Conservation (phyloP, 192 early-diverging fungal genomes). For the Backusella parvicylindrica region DNA sequence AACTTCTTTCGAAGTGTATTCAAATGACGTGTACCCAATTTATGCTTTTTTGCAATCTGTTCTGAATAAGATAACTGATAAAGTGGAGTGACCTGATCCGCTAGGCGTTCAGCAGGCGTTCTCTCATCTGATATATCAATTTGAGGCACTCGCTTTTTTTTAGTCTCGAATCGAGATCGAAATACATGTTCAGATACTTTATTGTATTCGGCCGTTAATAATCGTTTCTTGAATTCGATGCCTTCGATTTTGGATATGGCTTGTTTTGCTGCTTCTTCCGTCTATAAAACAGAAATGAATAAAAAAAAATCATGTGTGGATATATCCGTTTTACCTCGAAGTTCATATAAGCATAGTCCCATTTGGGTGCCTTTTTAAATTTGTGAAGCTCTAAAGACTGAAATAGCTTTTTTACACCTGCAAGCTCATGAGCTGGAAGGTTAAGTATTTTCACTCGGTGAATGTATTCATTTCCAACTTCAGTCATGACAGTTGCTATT, state of each 20-base stretch:
- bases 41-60: constrained; percentile 52
- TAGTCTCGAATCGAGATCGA: not conserved
- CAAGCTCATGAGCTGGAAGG: constrained; percentile 2
- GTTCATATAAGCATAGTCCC: constrained; percentile 19
- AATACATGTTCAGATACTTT: constrained; percentile 11
- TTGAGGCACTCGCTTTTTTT: not conserved
- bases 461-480: not conserved
- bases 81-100: constrained; percentile 72
- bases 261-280: constrained; percentile 7
- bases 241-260: constrained; percentile 14
- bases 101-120: constrained; percentile 54
- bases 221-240: constrained; percentile 9
- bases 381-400: not conserved
- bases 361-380: constrained; percentile 17
- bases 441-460: constrained; percentile 13
- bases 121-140: constrained; percentile 25
- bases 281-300: constrained; percentile 10
- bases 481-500: not conserved
- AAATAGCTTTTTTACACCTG: not conserved
- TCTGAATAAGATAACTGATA: constrained; percentile 56
- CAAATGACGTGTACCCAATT: constrained; percentile 3
- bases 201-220: constrained; percentile 6
- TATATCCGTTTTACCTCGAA: constrained; percentile 20
- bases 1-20: constrained; percentile 17
- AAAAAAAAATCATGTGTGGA: too few relatives aligned